These are phyloP conservation scores for Podaxis mareebaensis DNA, from an alignment of 768 basidiomycete species.

Conservation along the genomic window DNA sequence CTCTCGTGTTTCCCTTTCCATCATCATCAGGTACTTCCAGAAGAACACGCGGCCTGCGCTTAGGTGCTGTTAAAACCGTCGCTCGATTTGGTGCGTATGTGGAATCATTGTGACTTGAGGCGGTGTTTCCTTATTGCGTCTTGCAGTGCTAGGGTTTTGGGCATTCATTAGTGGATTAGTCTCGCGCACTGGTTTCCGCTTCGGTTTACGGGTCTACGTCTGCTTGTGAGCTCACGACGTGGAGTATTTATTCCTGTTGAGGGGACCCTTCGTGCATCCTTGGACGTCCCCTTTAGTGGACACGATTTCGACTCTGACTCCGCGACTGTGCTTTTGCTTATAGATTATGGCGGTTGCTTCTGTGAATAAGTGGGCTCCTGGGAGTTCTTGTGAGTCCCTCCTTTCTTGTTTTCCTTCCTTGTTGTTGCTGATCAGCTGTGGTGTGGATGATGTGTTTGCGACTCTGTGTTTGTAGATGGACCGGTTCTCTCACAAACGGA, in stretches of 20 bases:
- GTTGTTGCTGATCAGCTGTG: neutral
- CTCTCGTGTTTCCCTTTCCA: neutral
- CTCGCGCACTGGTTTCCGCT: no score
- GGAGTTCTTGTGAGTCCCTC: slow-evolving; percentile 39
- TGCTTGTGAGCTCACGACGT: no score
- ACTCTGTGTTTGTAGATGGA: slow-evolving; percentile 50
- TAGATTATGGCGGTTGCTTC: slow-evolving; percentile 25
- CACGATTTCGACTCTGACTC: neutral
- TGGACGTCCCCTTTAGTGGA: no score
- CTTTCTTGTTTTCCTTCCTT: neutral
- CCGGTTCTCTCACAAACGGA: slow-evolving; percentile 81
- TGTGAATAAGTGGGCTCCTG: slow-evolving; percentile 44
- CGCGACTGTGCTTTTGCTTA: neutral
- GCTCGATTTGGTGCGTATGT: neutral
- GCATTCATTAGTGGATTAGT: neutral
- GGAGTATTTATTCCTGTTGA: no score
- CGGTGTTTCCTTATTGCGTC: neutral
- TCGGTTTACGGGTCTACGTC: no score
- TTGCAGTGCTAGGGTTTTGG: neutral
- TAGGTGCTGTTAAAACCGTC: neutral
- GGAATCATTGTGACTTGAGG: neutral
- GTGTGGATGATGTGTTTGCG: slow-evolving; percentile 6
- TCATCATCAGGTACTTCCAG: neutral
- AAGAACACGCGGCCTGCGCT: neutral
- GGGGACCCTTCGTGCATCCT: no score